Conservation (phyloP, 2,329 filamentous ascomycete genomes). For the Trichoderma citrinoviride region DNA sequence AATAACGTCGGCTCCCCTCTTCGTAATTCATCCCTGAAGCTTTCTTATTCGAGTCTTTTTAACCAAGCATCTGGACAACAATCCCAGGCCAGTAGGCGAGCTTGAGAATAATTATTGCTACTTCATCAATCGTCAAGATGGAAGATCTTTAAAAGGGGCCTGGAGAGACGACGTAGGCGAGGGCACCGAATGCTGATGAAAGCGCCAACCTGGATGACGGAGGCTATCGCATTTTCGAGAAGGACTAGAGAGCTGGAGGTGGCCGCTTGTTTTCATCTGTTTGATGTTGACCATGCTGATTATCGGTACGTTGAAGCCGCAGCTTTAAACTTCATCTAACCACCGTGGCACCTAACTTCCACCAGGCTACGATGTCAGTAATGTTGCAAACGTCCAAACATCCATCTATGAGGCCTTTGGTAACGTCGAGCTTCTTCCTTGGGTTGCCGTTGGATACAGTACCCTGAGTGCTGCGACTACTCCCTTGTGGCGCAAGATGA, state of each 20-base stretch:
- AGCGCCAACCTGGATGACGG: too few relatives aligned
- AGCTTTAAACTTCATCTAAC: background rate
- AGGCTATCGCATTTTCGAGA: too few relatives aligned
- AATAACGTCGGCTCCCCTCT: too few relatives aligned
- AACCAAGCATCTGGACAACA: too few relatives aligned
- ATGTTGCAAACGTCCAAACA: constrained; percentile 54
- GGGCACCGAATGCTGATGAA: background rate
- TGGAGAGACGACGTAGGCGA: too few relatives aligned
- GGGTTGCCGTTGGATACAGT: constrained; percentile 34
- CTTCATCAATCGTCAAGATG: background rate
- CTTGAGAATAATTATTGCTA: background rate
- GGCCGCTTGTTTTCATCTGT: background rate
- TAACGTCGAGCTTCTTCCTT: constrained; percentile 39
- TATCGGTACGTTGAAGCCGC: background rate
- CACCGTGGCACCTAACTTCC: background rate
- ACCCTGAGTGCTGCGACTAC: constrained; percentile 32
- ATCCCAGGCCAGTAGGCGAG: too few relatives aligned
- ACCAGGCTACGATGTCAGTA: constrained; percentile 43
- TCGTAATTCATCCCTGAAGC: too few relatives aligned
- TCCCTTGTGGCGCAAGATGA: constrained; percentile 31
- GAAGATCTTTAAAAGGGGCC: background rate
- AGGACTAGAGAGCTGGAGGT: background rate
- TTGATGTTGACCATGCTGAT: background rate
- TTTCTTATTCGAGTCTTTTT: too few relatives aligned
- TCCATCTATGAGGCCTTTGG: constrained; percentile 54